Evolutionary conservation across 306 rosid species (phyloP), one percentile per base, ranked within the genome.

Genomic region (Pueraria montana): DNA sequence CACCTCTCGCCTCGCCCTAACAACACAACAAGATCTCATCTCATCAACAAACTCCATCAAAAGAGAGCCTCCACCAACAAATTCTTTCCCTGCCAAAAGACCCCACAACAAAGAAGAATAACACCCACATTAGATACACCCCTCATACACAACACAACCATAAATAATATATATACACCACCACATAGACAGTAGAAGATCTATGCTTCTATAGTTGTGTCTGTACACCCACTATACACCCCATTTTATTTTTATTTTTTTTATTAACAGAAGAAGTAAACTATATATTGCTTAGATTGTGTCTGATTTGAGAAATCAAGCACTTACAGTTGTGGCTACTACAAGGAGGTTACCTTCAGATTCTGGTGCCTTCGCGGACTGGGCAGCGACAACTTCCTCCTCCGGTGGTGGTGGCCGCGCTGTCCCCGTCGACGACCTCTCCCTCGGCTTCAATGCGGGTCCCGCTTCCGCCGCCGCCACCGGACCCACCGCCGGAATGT

Each of bases 341-440:
- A 90, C 98, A 88, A 92, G 98, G 93, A 89, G 98, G 84, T 78
- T 92, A 48, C 89, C 96, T 79, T 95, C 98, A 42, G 98, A 93
- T 86, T 90, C 98, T 45, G 98, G 98, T 46, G 98, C 98, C 38
- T 96, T 93, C 49, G 97, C 97, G 1, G 99, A 93, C 76, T 96
- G 99, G 99, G 93, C 89, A 52, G 87, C 92, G 16, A 62, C 98
- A 2, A 76, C 95, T 0, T 58, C 97, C 18, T 79, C 89, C 56
- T 30, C 81, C 53, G 77, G 85, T 59, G 75, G 79, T 45, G 80
- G 27, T 9, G 78, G 81, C 61, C 74, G 87, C 17, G 67, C 91
- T 46, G 86, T 66, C 17, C 90, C 94, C 4, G 56, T 27, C 2
- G 93, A 93, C 82, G 97, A 91, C 5, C 94, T 96, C 45, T 96